Conservation (phyloP, 305 asterid genomes). For the Ajuga reptans region DNA sequence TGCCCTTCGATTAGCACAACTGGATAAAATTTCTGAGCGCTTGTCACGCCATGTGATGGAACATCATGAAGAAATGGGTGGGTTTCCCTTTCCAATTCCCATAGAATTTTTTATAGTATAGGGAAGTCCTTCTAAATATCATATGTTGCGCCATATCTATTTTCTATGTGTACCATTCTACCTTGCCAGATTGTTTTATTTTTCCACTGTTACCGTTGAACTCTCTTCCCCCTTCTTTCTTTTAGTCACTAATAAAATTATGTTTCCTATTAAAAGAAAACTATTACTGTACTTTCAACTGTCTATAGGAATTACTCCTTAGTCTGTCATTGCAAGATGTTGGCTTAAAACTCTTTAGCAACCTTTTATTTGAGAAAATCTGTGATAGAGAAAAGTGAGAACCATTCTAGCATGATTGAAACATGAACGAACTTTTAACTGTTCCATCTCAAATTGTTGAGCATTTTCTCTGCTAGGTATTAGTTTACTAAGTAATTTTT, state of each 20-base stretch:
- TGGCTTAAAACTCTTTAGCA: slow-evolving; percentile 12
- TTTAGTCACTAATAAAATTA: too few relatives aligned
- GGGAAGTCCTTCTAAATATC: neutral
- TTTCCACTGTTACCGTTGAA: slow-evolving; percentile 4
- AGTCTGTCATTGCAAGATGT: slow-evolving; percentile 2
- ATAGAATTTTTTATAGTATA: slow-evolving; percentile 5
- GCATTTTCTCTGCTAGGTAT: neutral
- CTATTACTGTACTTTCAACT: neutral
- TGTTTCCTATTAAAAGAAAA: too few relatives aligned
- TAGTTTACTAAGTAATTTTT: neutral
- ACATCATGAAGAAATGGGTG: slow-evolving; percentile 99
- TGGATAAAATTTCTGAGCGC: slow-evolving; percentile 81
- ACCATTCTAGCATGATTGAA: slow-evolving; percentile 4
- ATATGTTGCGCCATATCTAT: slow-evolving; percentile 14
- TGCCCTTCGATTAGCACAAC: slow-evolving; percentile 74
- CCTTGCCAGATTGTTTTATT: slow-evolving; percentile 8
- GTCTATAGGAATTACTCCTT: neutral
- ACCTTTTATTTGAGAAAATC: neutral
- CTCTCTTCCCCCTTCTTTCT: too few relatives aligned
- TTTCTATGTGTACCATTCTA: slow-evolving; percentile 1
- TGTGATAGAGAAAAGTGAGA: neutral
- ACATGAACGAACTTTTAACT: slow-evolving; percentile 3
- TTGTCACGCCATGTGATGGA: slow-evolving; percentile 95
- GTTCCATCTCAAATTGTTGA: slow-evolving; percentile 7
- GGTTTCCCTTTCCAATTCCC: slow-evolving; percentile 29